Conservation (phyloP, 2,329 filamentous ascomycete genomes). For the Cladosporium sp. region DNA sequence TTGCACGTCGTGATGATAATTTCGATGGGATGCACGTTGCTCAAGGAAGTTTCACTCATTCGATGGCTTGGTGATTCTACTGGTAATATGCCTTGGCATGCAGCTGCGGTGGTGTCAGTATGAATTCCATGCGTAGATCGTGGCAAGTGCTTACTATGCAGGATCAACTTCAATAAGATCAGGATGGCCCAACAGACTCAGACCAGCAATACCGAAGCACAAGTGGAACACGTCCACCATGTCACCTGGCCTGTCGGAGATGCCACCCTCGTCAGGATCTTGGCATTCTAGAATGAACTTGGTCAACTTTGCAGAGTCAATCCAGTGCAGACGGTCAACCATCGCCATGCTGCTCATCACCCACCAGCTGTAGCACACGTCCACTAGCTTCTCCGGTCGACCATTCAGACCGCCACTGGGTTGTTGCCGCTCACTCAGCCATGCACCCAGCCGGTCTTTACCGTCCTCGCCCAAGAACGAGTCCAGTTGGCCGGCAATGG, state of each 20-base stretch:
- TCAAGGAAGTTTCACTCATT: not conserved
- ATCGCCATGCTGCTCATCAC: conserved; percentile 89
- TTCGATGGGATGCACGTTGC: not conserved
- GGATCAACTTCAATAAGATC: conserved; percentile 81
- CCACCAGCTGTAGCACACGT: conserved; percentile 99
- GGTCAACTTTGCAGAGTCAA: conserved; percentile 77
- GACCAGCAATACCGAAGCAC: conserved; percentile 79
- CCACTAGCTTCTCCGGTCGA: conserved; percentile 89
- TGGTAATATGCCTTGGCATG: conserved; percentile 63
- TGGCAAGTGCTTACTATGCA: conserved; percentile 65
- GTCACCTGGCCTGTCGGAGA: conserved; percentile 87
- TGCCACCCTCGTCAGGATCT: conserved; percentile 78
- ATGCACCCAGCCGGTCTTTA: conserved; percentile 76
- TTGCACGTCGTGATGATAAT: not conserved
- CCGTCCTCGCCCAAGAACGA: conserved; percentile 61
- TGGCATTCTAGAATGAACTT: conserved; percentile 85
- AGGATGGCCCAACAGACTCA: conserved; percentile 78
- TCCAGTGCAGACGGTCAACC: conserved; percentile 87
- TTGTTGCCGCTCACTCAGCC: conserved; percentile 91
- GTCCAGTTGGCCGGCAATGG: conserved; percentile 80
- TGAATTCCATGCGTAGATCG: too few relatives aligned
- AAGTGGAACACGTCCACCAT: conserved; percentile 99
- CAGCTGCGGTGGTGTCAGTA: conserved; percentile 30
- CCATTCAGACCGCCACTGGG: conserved; percentile 88
- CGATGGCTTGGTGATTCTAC: conserved; percentile 48